phyloP scores from a whole-genome alignment of 306 rosid genomes.

The Fagus sylvatica region DNA sequence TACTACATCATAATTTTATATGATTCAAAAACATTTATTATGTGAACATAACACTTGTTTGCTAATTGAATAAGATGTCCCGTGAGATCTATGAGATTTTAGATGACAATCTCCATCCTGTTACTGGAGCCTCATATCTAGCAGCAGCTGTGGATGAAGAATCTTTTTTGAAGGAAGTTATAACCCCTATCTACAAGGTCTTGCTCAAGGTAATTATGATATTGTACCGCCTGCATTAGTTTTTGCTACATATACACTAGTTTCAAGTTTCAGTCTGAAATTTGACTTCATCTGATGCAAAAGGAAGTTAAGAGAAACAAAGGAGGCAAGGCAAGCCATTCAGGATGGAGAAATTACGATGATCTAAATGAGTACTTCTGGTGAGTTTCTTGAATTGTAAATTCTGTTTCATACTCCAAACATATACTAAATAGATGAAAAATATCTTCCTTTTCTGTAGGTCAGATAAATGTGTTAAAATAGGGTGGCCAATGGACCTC shows the following conservation, averaged over 20 bases:
- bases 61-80: conserved; percentile 67
- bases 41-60: conserved; percentile 24
- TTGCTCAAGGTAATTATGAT: conserved; percentile 56
- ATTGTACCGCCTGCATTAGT: conserved; percentile 19
- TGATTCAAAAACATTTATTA: neutral
- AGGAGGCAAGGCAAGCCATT: conserved; percentile 85
- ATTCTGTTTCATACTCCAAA: neutral
- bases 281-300: conserved; percentile 37
- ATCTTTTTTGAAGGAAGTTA: conserved; percentile 61
- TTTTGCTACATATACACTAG: conserved; percentile 16
- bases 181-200: conserved; percentile 71
- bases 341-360: conserved; percentile 98
- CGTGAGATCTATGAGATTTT: conserved; percentile 53
- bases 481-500: conserved; percentile 81
- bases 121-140: conserved; percentile 53
- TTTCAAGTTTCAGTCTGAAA: conserved; percentile 30
- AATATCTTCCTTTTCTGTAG: conserved; percentile 38
- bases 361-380: conserved; percentile 97
- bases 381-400: conserved; percentile 41
- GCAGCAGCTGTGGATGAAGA: conserved; percentile 59
- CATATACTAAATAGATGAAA: conserved; percentile 21
- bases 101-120: conserved; percentile 45
- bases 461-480: conserved; percentile 75
- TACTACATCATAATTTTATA: neutral
- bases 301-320: conserved; percentile 94